These are phyloP conservation scores for Oryza meridionalis DNA, from an alignment of 176 grass and related monocot genomes.

Conservation along the genomic window DNA sequence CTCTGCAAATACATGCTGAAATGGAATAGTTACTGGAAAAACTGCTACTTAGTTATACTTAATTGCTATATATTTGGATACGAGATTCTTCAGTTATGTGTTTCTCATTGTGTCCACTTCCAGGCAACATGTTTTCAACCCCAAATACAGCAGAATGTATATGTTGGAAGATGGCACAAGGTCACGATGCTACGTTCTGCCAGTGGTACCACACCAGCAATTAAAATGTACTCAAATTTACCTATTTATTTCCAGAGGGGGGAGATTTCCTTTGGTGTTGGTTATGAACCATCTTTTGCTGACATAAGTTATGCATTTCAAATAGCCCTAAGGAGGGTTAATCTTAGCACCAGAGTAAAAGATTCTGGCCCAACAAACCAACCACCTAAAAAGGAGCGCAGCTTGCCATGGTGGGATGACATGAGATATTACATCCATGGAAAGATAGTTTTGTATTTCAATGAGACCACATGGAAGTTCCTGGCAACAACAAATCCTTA, in stretches of 20 bases:
- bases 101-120: slow-evolving; percentile 34
- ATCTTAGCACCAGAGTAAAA: slow-evolving; percentile 73
- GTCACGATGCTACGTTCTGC: slow-evolving; percentile 93
- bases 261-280: slow-evolving; percentile 96
- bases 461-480: slow-evolving; percentile 86
- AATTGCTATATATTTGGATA: slow-evolving; percentile 17
- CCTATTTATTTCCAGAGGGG: slow-evolving; percentile 96
- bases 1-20: slow-evolving; percentile 2
- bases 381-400: slow-evolving; percentile 88
- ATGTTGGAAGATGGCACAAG: slow-evolving; percentile 92
- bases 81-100: background rate
- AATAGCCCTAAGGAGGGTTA: slow-evolving; percentile 79
- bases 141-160: slow-evolving; percentile 96
- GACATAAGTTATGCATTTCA: slow-evolving; percentile 99
- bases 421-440: slow-evolving; percentile 98
- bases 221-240: slow-evolving; percentile 98
- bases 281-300: slow-evolving; percentile 97
- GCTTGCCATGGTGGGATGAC: slow-evolving; percentile 99
- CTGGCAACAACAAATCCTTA: slow-evolving; percentile 93
- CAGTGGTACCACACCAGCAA: slow-evolving; percentile 93
- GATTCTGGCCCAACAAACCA: slow-evolving; percentile 48
- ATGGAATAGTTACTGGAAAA: background rate
- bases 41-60: background rate
- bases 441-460: slow-evolving; percentile 83
- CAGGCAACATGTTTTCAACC: slow-evolving; percentile 99